phyloP scores from a whole-genome alignment of 2,329 filamentous ascomycete genomes.

The Aspergillus costaricaensis region DNA sequence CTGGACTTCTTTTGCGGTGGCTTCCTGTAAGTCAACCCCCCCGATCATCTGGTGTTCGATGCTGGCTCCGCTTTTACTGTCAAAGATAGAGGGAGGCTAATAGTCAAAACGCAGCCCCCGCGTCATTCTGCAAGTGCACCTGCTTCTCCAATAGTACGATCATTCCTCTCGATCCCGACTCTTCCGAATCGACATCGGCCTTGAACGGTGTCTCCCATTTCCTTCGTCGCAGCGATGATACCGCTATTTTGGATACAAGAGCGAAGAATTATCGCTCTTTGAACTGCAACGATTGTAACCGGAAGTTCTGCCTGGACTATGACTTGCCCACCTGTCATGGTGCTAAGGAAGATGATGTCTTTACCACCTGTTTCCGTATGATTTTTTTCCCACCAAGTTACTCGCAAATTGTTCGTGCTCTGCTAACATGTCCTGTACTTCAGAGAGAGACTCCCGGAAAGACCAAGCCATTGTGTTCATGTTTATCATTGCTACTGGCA shows the following conservation, averaged over 20 bases:
- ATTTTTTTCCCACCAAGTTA: not conserved
- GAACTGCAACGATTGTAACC: slow-evolving; percentile 67
- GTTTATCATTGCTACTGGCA: slow-evolving; percentile 65
- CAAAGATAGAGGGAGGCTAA: not conserved
- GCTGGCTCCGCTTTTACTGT: not conserved
- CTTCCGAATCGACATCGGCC: slow-evolving; percentile 23
- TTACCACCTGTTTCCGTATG: slow-evolving; percentile 66
- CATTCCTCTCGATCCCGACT: slow-evolving; percentile 59
- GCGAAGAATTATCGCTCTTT: slow-evolving; percentile 43
- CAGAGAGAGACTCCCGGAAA: slow-evolving; percentile 67
- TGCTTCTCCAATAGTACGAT: slow-evolving; percentile 69
- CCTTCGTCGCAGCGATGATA: slow-evolving; percentile 22
- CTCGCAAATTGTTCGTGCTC: not conserved
- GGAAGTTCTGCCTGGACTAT: slow-evolving; percentile 66
- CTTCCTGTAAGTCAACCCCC: slow-evolving; percentile 36
- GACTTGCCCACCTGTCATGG: slow-evolving; percentile 63
- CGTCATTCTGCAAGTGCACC: slow-evolving; percentile 72
- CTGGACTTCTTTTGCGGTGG: slow-evolving; percentile 32
- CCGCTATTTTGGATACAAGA: slow-evolving; percentile 23
- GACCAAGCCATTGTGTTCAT: slow-evolving; percentile 67
- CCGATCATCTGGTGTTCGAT: not conserved
- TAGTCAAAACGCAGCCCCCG: slow-evolving; percentile 38
- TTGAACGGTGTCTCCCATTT: slow-evolving; percentile 26
- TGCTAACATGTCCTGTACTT: slow-evolving; percentile 11
- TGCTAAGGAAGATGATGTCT: slow-evolving; percentile 64